Conservation (phyloP, 768 basidiomycete species). For the Exidia glandulosa region DNA sequence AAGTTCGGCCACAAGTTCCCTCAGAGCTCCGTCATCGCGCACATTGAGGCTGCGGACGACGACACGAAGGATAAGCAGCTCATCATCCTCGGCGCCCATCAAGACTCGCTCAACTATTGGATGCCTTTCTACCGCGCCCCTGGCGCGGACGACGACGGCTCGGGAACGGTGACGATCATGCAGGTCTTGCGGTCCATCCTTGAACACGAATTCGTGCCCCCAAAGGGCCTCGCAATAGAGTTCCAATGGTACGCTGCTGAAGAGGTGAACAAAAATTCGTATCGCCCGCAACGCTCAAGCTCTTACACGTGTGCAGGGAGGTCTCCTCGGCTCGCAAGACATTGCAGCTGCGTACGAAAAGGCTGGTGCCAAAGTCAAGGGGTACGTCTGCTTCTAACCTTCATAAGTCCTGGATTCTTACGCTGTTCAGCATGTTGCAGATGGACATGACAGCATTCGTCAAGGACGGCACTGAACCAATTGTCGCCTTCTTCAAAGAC, state of each 20-base stretch:
- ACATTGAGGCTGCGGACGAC: constrained; percentile 13
- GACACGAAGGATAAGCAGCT: background rate
- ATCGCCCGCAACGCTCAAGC: constrained; percentile 3
- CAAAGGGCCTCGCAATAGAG: constrained; percentile 42
- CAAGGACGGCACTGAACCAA: constrained; percentile 32
- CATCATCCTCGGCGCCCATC: constrained; percentile 11
- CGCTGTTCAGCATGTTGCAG: background rate
- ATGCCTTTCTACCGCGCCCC: constrained; percentile 33
- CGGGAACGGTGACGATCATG: constrained; percentile 68
- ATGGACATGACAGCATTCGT: constrained; percentile 25
- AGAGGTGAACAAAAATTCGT: constrained; percentile 34
- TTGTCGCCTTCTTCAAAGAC: constrained; percentile 30
- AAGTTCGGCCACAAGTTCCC: constrained; percentile 14
- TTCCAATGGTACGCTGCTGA: constrained; percentile 83
- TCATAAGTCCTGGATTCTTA: constrained; percentile 21
- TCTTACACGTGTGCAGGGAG: constrained; percentile 42
- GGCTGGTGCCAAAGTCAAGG: constrained; percentile 32
- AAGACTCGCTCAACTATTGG: constrained; percentile 9
- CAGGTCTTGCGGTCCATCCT: constrained; percentile 67
- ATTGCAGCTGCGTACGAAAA: constrained; percentile 40
- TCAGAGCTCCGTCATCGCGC: constrained; percentile 14
- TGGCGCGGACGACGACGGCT: constrained; percentile 59
- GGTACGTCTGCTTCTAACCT: constrained; percentile 39
- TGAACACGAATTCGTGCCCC: constrained; percentile 53
- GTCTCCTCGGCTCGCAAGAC: constrained; percentile 69